Base-by-base conservation (phyloP, 2,329 filamentous ascomycete species). In the Ascochyta viciae-villosae region DNA sequence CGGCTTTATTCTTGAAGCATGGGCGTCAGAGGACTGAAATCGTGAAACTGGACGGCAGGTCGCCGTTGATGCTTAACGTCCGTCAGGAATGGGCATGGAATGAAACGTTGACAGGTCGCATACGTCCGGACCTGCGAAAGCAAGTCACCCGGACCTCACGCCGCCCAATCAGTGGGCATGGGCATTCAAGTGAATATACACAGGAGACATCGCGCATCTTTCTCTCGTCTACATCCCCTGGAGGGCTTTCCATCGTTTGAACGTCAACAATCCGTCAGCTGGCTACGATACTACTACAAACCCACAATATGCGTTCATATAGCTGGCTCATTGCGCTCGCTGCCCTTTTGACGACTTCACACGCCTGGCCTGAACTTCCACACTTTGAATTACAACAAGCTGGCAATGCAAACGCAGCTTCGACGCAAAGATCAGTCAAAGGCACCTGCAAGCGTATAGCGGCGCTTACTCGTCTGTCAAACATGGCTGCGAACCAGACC, bases 401-500 rank as follows among this genome's bases (percentile, higher is more conserved):
- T 15, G 37, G 24, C 40, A 49, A 9, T 12, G 19, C 48, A 16
- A 41, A 57, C 26, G 16, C 22, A 26, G 39, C 22, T 33, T 23
- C 39, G 26, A 22, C 27, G 16, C 33, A 39, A 13, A 46, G 24
- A 44, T 40, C 34, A 13, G 12, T 50, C 6, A 19, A 49, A 23
- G 45, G 34, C 22, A 49, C 55, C n/a, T 74, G 71, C 50, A 61
- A 53, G 29, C 57, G 63, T 15, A 60, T 74, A 35, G 46, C 44
- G 27, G 60, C 51, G 7, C 57, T 73, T n/a, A 63, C 57, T 3
- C 44, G 50, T 5, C 60, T 74, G 40, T 66, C 64, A 16, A 56
- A 60, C 3, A 62, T 72, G 40, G 65, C 66, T 16, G 54, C 60
- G 48, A 71, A 73, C 40, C 63, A 68, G 34, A 72, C 68, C 9